Base-by-base conservation (phyloP, 371 early-diverging fungal species). In the Mortierella sp. region DNA sequence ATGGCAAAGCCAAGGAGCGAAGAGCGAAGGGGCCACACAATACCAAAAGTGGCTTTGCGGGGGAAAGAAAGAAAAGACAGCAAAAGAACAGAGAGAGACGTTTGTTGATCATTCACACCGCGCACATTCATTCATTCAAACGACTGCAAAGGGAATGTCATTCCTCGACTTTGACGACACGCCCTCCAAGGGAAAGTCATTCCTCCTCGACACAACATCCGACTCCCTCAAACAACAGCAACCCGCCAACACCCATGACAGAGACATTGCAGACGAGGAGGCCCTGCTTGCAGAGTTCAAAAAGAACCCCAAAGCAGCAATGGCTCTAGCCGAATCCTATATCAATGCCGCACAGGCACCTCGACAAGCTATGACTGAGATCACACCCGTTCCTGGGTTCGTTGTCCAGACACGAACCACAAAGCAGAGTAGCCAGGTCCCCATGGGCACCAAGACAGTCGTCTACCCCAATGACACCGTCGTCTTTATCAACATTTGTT, bases 401-500 rank as follows among this genome's bases (percentile, higher is more conserved):
- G 93, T 93, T 1, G 82, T 92, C 55, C 91, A 92, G 69, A 93
- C 93, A 4, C 66, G 74, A 5, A 83, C 89, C 16, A 70, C 55
- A 9, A 79, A 75, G n/a, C 69, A 82, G 14, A 66, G 67, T 14
- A 77, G 50, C 45, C 66, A 69, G 13, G 67, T 76, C 11, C 63
- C 76, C 14, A 44, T 70, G 48, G 76, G 65, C 2, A 37, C 40
- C 44, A 76, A 76, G 40, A 64, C 76, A 0, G 80, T 79, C 1
- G 85, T 79, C 31, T 89, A 85, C 68, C 78, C 87, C 26, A 75
- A 75, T 5, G 89, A 87, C 40, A 68, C 88, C 2, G 80, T 76
- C 44, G 88, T 94, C 2, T 95, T 94, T 79, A 90, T 95, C 79
- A 96, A 95, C 74, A 69, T 95, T 11, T 93, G 94, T 67, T 88